These are phyloP conservation scores for Epichloe sibirici DNA, from an alignment of 2,329 filamentous ascomycete genomes.

Conservation along the genomic window DNA sequence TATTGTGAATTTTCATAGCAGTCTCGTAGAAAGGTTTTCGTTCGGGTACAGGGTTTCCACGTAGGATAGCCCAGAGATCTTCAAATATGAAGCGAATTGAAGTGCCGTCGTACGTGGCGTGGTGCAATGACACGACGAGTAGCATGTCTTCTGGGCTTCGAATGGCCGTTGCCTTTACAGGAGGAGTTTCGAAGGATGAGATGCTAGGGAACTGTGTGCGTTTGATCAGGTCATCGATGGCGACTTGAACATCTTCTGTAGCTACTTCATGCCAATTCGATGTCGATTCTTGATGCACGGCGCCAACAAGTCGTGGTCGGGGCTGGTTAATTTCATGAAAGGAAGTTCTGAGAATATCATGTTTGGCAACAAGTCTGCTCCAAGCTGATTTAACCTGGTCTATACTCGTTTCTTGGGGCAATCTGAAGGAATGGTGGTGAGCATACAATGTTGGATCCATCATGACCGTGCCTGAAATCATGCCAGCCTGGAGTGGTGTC, in stretches of 20 bases:
- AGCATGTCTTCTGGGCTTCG: not conserved
- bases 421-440: constrained; percentile 7
- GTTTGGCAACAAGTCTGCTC: constrained; percentile 6
- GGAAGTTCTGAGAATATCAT: constrained; percentile 15
- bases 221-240: not conserved
- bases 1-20: not conserved
- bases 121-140: not conserved
- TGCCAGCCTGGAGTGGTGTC: constrained; percentile 12
- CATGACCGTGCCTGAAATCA: constrained; percentile 10
- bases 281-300: not conserved
- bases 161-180: not conserved
- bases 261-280: not conserved
- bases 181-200: not conserved
- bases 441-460: constrained; percentile 11
- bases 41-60: not conserved
- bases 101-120: not conserved
- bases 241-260: not conserved
- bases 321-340: constrained; percentile 12
- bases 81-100: not conserved
- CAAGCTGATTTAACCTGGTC: constrained; percentile 8
- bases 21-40: not conserved
- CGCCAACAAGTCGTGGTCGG: constrained; percentile 2
- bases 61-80: not conserved
- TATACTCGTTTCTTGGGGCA: constrained; percentile 4
- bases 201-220: not conserved